These are phyloP conservation scores for Echites panduratus DNA, from an alignment of 257 asterid genomes.

Conservation along the genomic window DNA sequence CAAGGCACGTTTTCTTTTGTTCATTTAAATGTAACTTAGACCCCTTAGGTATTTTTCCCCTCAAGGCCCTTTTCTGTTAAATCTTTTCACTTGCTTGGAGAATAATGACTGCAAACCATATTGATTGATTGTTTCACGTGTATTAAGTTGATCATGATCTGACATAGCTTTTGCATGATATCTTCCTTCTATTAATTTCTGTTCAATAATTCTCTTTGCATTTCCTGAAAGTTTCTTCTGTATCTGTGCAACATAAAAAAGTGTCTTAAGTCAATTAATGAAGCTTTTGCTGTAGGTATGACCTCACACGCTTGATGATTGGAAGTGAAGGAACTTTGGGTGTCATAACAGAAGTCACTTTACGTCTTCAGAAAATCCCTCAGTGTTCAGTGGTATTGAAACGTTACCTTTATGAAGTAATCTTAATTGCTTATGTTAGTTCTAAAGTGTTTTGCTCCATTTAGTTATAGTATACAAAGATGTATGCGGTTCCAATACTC, in stretches of 20 bases:
- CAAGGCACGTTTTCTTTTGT: background rate
- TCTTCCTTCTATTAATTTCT: background rate
- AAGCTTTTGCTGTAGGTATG: slow-evolving; percentile 51
- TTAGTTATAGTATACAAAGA: no score
- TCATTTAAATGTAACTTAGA: background rate
- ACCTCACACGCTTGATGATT: slow-evolving; percentile 83
- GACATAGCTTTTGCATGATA: background rate
- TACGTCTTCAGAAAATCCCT: slow-evolving; percentile 94
- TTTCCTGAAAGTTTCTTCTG: background rate
- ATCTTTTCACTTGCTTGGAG: background rate
- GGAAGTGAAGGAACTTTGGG: slow-evolving; percentile 99
- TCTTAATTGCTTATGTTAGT: background rate
- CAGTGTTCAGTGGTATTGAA: slow-evolving; percentile 71
- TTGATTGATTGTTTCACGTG: background rate
- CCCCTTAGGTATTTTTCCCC: background rate
- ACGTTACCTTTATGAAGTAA: slow-evolving; percentile 15
- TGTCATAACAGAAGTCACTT: slow-evolving; percentile 84
- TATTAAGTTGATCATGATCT: background rate
- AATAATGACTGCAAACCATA: background rate
- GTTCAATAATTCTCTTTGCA: slow-evolving; percentile 1
- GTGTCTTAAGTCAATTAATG: slow-evolving; percentile 7
- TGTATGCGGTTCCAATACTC: background rate
- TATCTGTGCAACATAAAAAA: background rate
- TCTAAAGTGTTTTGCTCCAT: background rate
- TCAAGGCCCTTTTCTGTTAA: background rate